Evolutionary conservation across 805 yeast species (phyloP).

Genomic region (Nakazawaea anatomiae): DNA sequence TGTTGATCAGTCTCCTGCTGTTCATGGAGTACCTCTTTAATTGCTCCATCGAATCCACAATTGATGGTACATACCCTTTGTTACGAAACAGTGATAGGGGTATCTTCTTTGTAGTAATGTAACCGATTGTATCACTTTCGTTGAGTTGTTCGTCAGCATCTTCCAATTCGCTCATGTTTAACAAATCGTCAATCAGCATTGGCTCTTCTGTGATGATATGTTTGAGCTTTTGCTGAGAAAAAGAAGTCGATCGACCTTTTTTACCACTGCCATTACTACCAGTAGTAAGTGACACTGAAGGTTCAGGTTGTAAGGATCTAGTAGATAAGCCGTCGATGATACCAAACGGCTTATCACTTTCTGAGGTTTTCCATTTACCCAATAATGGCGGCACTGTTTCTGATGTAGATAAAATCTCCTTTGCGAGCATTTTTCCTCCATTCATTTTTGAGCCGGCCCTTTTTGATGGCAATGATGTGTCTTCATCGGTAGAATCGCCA

Average conservation of each 20-base stretch:
- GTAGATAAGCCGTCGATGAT: constrained; percentile 94
- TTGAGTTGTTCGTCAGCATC: constrained; percentile 44
- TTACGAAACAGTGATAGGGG: constrained; percentile 91
- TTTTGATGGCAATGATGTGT: constrained; percentile 64
- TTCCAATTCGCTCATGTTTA: constrained; percentile 84
- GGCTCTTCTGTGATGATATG: constrained; percentile 12
- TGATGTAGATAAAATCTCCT: constrained; percentile 86
- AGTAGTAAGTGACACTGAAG: constrained; percentile 15
- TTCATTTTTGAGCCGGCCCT: constrained; percentile 45
- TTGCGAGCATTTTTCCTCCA: constrained; percentile 77
- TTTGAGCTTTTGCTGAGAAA: not conserved
- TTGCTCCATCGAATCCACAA: constrained; percentile 4
- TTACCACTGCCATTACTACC: not conserved
- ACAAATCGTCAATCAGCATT: constrained; percentile 64
- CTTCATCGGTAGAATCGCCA: constrained; percentile 95
- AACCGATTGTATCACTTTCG: constrained; percentile 2
- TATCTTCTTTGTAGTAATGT: constrained; percentile 31
- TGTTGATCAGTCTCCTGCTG: not conserved
- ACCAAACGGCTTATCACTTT: constrained; percentile 73
- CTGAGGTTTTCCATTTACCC: constrained; percentile 86
- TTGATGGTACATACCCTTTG: constrained; percentile 41
- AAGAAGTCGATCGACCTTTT: not conserved
- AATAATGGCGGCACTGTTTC: constrained; percentile 87
- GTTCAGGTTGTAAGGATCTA: constrained; percentile 58
- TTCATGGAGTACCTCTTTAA: constrained; percentile 1